phyloP scores from a whole-genome alignment of 78 protist species.

The Anaeramoeba flamelloides region DNA sequence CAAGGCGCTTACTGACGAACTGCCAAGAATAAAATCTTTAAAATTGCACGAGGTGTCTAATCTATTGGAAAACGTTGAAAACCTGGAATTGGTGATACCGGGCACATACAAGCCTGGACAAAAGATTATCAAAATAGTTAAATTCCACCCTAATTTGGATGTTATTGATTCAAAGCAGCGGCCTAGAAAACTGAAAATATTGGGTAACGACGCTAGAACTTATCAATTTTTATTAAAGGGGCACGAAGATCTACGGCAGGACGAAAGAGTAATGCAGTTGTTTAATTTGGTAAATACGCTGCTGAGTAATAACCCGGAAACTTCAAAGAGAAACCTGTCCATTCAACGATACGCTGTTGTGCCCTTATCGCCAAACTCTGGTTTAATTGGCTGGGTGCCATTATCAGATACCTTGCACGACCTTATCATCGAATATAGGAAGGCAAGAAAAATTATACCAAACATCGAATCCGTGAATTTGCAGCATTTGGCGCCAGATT shows the following conservation, averaged over 20 bases:
- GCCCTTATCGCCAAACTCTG: constrained; percentile 51
- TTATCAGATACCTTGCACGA: constrained; percentile 73
- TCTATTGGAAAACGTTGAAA: too few species aligned
- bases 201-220: constrained; percentile 48
- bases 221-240: constrained; percentile 60
- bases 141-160: constrained; percentile 18
- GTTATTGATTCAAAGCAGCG: constrained; percentile 59
- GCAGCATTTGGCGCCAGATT: too few species aligned
- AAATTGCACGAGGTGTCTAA: too few species aligned
- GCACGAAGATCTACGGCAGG: constrained; percentile 61
- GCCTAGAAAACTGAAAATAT: constrained; percentile 51
- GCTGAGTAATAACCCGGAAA: constrained; percentile 15
- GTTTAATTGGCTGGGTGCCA: constrained; percentile 76
- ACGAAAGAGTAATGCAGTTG: constrained; percentile 84
- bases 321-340: constrained; percentile 10
- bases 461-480: too few species aligned
- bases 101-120: too few species aligned
- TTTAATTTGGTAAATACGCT: constrained; percentile 89
- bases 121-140: constrained; percentile 9
- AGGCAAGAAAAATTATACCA: too few species aligned
- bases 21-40: too few species aligned
- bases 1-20: too few species aligned
- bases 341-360: constrained; percentile 55
- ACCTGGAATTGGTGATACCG: too few species aligned
- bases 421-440: too few species aligned